phyloP scores from a whole-genome alignment of 2,329 filamentous ascomycete genomes.

The Phialophora tarda region DNA sequence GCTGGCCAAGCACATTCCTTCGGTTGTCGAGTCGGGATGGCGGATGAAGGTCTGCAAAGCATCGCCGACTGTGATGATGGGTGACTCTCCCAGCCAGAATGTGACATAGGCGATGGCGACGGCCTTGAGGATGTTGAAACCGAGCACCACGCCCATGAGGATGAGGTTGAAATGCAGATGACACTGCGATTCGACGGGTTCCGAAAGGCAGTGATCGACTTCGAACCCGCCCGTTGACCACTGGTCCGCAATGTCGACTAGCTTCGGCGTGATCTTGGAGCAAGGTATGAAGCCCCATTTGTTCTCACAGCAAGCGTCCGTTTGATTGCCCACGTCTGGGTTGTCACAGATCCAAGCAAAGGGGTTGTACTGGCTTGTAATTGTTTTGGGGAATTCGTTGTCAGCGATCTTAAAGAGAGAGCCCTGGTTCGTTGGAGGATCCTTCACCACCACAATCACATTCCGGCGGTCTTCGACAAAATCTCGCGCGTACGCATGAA shows the following conservation, averaged over 20 bases:
- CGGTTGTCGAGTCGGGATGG: constrained; percentile 42
- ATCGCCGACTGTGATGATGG: constrained; percentile 47
- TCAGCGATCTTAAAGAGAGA: constrained; percentile 29
- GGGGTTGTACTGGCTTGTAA: constrained; percentile 32
- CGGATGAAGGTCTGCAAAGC: constrained; percentile 47
- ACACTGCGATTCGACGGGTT: constrained; percentile 33
- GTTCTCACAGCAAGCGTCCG: constrained; percentile 30
- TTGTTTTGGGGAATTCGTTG: constrained; percentile 33
- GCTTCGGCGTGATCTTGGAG: constrained; percentile 31
- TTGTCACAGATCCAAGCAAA: constrained; percentile 38
- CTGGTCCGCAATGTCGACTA: constrained; percentile 26
- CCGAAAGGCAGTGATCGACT: constrained; percentile 38
- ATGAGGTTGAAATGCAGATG: constrained; percentile 37
- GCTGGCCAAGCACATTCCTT: constrained; percentile 40
- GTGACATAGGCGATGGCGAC: constrained; percentile 34
- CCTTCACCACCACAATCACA: constrained; percentile 36
- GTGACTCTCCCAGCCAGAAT: constrained; percentile 28
- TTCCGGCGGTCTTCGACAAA: constrained; percentile 37
- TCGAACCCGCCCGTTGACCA: constrained; percentile 31
- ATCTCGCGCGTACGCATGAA: constrained; percentile 33
- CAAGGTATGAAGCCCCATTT: constrained; percentile 31
- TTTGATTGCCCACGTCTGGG: constrained; percentile 30
- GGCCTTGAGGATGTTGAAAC: constrained; percentile 38
- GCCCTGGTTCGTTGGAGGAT: constrained; percentile 29
- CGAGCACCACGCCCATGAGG: constrained; percentile 37